Evolutionary conservation across 768 basidiomycete species (phyloP).

Genomic region (Phaeotremella skinneri): DNA sequence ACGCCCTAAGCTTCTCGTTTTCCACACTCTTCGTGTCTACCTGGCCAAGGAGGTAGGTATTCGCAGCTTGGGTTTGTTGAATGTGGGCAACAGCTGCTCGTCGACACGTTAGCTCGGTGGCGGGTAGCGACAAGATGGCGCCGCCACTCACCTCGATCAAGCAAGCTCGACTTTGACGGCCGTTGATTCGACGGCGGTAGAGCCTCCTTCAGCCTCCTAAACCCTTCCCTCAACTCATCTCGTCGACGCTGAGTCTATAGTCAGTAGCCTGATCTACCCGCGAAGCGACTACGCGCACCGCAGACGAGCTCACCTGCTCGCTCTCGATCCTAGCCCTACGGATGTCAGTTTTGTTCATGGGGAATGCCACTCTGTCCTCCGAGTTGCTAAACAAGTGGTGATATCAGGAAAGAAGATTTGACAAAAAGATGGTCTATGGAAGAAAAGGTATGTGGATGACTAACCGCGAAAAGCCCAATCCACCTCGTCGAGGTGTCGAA

Average conservation of each 20-base stretch:
- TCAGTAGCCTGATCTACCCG: slow-evolving; percentile 12
- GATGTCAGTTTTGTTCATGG: slow-evolving; percentile 18
- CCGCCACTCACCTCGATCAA: slow-evolving; percentile 69
- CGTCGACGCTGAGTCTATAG: slow-evolving; percentile 65
- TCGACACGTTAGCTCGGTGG: slow-evolving; percentile 20
- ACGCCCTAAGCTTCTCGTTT: slow-evolving; percentile 25
- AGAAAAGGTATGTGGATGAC: neutral
- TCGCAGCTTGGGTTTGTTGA: slow-evolving; percentile 66
- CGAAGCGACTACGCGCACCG: slow-evolving; percentile 23
- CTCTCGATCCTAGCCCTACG: slow-evolving; percentile 31
- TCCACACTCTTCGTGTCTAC: slow-evolving; percentile 13
- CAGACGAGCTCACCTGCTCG: slow-evolving; percentile 40
- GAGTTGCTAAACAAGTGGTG: neutral
- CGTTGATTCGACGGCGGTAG: slow-evolving; percentile 88
- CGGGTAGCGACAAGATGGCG: neutral
- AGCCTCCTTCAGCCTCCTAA: slow-evolving; percentile 82
- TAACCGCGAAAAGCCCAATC: neutral
- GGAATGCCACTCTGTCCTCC: slow-evolving; percentile 9
- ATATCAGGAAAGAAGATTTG: too few relatives aligned
- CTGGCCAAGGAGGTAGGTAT: slow-evolving; percentile 25
- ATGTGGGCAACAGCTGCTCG: slow-evolving; percentile 74
- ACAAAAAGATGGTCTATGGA: neutral
- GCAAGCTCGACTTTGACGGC: slow-evolving; percentile 83
- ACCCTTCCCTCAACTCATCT: slow-evolving; percentile 89
- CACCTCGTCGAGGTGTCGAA: neutral